These are phyloP conservation scores for Xylaria polymorpha DNA, from an alignment of 2,329 filamentous ascomycete genomes.

Conservation along the genomic window DNA sequence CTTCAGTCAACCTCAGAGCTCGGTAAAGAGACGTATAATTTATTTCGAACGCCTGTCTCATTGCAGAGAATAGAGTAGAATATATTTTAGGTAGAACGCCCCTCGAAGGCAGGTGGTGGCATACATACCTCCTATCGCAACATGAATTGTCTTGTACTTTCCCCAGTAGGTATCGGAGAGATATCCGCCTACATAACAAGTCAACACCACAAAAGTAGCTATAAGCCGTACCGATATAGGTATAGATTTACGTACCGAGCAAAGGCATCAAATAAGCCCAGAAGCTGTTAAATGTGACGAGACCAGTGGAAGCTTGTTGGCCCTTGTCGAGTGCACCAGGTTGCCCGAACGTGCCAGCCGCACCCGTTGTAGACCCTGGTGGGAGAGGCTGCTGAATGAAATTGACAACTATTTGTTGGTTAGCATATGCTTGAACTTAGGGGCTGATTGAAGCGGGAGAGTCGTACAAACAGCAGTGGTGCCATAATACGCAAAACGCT, in stretches of 20 bases:
- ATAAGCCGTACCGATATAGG: not conserved
- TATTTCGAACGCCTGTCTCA: not conserved
- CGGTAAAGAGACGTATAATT: not conserved
- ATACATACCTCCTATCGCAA: constrained; percentile 43
- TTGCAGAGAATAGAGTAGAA: not conserved
- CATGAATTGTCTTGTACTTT: constrained; percentile 70
- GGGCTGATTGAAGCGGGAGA: not conserved
- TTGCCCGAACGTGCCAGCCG: constrained; percentile 53
- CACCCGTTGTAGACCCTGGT: constrained; percentile 63
- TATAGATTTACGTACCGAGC: constrained; percentile 40
- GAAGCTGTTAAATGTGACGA: constrained; percentile 49
- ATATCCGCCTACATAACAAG: constrained; percentile 60
- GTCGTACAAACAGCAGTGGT: constrained; percentile 68
- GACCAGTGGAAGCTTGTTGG: constrained; percentile 46
- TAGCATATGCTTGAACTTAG: constrained; percentile 5
- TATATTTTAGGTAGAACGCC: not conserved
- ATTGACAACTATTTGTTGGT: constrained; percentile 60
- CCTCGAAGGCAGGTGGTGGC: no score
- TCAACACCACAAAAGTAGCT: constrained; percentile 2
- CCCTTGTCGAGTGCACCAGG: constrained; percentile 66
- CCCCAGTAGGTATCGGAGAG: constrained; percentile 68
- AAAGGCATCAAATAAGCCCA: constrained; percentile 51
- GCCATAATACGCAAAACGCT: constrained; percentile 73
- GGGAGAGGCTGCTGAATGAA: constrained; percentile 56
- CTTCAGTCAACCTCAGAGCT: constrained; percentile 26